Percentiles rank a stretch among this genome's conserved stretches.
Evolutionary conservation across 495 filamentous ascomycete genomes (phyloP).

Genomic region (Penicillium alfredii): DNA sequence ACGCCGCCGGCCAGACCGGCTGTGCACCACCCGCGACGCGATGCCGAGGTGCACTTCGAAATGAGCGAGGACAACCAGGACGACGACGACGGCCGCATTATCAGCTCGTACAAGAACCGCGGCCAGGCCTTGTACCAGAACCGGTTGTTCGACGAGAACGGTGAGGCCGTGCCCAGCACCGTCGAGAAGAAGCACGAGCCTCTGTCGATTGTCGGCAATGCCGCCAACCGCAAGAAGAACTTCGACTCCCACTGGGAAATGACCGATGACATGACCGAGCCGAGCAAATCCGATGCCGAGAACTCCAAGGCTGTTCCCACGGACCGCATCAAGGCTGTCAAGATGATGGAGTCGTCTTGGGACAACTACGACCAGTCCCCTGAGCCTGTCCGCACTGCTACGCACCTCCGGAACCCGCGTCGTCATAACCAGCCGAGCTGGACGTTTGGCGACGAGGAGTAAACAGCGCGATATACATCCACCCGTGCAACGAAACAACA

Average conservation of each 20-base stretch:
- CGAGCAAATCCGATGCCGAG: conserved; percentile 36
- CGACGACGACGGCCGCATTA: conserved; percentile 26
- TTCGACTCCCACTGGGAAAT: conserved; percentile 69
- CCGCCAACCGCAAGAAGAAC: conserved; percentile 61
- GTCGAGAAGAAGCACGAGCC: conserved; percentile 25
- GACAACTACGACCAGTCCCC: conserved; percentile 57
- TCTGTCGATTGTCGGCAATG: conserved; percentile 58
- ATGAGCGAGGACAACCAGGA: conserved; percentile 47
- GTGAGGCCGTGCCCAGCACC: conserved; percentile 22
- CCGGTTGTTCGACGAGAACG: conserved; percentile 57
- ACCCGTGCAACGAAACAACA: too few relatives aligned
- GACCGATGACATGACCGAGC: conserved; percentile 54
- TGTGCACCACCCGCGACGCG: conserved; percentile 62
- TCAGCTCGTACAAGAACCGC: conserved; percentile 49
- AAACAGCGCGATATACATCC: not conserved
- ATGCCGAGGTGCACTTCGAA: conserved; percentile 75
- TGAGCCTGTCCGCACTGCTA: conserved; percentile 24
- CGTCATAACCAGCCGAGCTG: conserved; percentile 25
- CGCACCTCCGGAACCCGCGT: conserved; percentile 11
- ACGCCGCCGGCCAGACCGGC: conserved; percentile 51
- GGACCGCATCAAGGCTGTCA: conserved; percentile 35
- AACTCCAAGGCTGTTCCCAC: conserved; percentile 47
- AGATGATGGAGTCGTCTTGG: conserved; percentile 66
- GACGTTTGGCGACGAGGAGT: conserved; percentile 15
- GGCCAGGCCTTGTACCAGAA: conserved; percentile 73